A percentile compares a stretch with the other conserved stretches of the same genome.
These are phyloP conservation scores for Phytophthora citricola DNA, from an alignment of 352 stramenopile species.

Conservation along the genomic window DNA sequence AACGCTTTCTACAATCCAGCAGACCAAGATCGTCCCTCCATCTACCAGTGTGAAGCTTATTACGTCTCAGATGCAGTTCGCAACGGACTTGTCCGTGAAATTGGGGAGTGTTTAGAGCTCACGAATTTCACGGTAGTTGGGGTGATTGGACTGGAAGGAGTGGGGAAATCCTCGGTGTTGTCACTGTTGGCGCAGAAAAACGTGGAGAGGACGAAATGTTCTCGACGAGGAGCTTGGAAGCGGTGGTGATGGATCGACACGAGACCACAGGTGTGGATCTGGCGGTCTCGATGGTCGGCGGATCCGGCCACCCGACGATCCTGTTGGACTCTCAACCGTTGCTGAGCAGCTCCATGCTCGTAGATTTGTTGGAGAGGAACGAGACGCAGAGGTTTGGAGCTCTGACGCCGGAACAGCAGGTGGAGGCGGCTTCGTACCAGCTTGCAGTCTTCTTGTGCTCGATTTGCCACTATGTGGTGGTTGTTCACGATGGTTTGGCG, in stretches of 20 bases:
- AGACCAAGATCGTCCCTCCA: constrained; percentile 35
- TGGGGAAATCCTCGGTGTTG: constrained; percentile 78
- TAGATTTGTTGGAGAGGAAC: constrained; percentile 52
- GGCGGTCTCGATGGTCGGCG: constrained; percentile 41
- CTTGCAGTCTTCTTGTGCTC: constrained; percentile 71
- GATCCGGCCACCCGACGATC: constrained; percentile 42
- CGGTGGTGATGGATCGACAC: constrained; percentile 37
- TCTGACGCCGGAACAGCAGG: constrained; percentile 67
- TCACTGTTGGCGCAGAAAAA: constrained; percentile 53
- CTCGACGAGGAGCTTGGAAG: constrained; percentile 45
- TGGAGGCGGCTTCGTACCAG: constrained; percentile 68
- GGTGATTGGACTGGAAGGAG: constrained; percentile 66
- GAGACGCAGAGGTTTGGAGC: constrained; percentile 62
- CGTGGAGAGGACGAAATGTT: constrained; percentile 34
- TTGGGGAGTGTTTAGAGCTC: constrained; percentile 69
- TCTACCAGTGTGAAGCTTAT: constrained; percentile 63
- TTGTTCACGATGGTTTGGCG: constrained; percentile 61
- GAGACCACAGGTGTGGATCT: constrained; percentile 73
- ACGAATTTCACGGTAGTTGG: constrained; percentile 77
- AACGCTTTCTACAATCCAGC: constrained; percentile 19
- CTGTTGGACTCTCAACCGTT: constrained; percentile 76
- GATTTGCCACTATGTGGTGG: constrained; percentile 81
- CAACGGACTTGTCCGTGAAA: constrained; percentile 61
- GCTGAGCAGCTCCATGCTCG: constrained; percentile 65
- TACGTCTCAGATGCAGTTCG: constrained; percentile 61